Base-by-base conservation (phyloP, 306 rosid species). In the Acacia confusa region DNA sequence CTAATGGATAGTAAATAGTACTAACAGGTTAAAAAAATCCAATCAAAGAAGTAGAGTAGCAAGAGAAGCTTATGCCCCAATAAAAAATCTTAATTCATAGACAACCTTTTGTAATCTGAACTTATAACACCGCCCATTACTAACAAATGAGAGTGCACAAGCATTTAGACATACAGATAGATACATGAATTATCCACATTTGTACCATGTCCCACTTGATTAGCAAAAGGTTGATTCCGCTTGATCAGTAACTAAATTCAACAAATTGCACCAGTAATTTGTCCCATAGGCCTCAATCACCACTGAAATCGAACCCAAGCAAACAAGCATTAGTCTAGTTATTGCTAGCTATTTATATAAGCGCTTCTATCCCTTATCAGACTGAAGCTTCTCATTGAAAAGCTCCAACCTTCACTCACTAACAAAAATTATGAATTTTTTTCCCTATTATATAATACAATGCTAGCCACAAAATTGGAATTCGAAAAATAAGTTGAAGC, bases 341-440 rank as follows among this genome's bases (percentile, higher is more conserved):
- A 61, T 61, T 61, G 16, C 36, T 27, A 1, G 67, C 67, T 25
- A 24, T 61, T 25, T 25, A 27, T 61, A 27, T 61, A 2, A 61
- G 67, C 32, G 3, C 67, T 61, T 61, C 67, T 27, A 25, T 61
- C 7, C 16, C 19, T 11, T 61, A 20, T 25, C 6, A 7, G 67
- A 5, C 20, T 27, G 9, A 9, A 61, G 67, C 17, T 61, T 4
- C 36, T 27, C 17, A 25, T 61, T 61, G 9, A 61, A 36, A 61
- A 61, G 55, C n/a, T 24, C 6, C 12, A 28, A 43, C 50, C 47
- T 79, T 53, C 40, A 81, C 50, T 4, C 55, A 13, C 78, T 81
- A 91, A 89, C 90, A 93, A 91, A 84, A 69, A 41, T 58, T 80
- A 53, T 69, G 60, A 84, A 82, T 30, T 66, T 65, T n/a, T 81